phyloP scores from a whole-genome alignment of 2,329 filamentous ascomycete genomes.

The Microdochium trichocladiopsis region DNA sequence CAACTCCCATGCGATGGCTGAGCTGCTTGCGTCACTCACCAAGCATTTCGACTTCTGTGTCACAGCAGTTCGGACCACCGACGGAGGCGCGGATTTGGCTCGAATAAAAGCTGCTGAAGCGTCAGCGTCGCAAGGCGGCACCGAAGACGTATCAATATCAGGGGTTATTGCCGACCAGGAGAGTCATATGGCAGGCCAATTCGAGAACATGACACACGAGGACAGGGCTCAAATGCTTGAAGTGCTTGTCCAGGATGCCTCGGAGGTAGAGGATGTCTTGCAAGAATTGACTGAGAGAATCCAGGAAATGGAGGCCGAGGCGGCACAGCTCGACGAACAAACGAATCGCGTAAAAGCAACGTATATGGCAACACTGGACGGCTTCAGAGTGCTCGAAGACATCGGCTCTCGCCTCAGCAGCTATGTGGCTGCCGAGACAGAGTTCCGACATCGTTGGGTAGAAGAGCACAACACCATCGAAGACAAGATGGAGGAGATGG shows the following conservation, averaged over 20 bases:
- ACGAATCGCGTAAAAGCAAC: constrained; percentile 48
- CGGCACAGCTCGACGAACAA: constrained; percentile 56
- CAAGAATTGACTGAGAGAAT: constrained; percentile 68
- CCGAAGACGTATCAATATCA: constrained; percentile 53
- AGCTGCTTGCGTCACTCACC: constrained; percentile 71
- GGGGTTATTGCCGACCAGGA: constrained; percentile 57
- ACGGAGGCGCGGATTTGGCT: constrained; percentile 66
- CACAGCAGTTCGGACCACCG: constrained; percentile 82
- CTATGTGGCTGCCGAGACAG: constrained; percentile 57
- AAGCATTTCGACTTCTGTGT: constrained; percentile 91
- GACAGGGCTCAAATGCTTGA: constrained; percentile 79
- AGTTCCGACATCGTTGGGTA: constrained; percentile 63
- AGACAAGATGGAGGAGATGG: constrained; percentile 66
- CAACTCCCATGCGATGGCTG: constrained; percentile 77
- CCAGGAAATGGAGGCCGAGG: constrained; percentile 68
- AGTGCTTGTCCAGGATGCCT: constrained; percentile 67
- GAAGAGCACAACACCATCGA: constrained; percentile 66
- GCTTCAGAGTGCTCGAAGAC: constrained; percentile 60
- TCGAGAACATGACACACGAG: constrained; percentile 65
- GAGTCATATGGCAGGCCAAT: constrained; percentile 33
- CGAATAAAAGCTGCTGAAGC: constrained; percentile 62
- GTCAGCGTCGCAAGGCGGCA: constrained; percentile 34
- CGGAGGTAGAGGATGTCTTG: constrained; percentile 59
- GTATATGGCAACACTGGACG: constrained; percentile 51
- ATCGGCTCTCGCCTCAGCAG: constrained; percentile 58